Evolutionary conservation across 2,329 filamentous ascomycete genomes (phyloP).

Genomic region (Venturia carpophila): DNA sequence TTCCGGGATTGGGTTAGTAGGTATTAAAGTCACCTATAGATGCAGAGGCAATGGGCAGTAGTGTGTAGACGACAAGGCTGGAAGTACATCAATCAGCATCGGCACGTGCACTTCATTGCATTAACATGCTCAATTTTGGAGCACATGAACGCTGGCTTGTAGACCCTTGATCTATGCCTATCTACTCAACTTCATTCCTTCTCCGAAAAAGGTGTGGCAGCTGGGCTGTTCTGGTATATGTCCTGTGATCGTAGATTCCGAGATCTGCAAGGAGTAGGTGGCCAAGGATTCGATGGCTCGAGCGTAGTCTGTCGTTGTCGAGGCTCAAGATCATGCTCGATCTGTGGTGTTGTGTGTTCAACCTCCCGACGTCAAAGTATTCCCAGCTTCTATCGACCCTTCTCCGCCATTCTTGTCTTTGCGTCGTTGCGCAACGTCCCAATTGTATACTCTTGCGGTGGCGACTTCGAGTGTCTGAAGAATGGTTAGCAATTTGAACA

Average conservation of each 20-base stretch:
- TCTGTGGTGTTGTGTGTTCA: background rate
- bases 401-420: constrained; percentile 66
- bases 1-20: background rate
- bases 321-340: background rate
- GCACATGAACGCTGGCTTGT: background rate
- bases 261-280: background rate
- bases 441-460: constrained; percentile 96
- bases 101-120: background rate
- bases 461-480: constrained; percentile 91
- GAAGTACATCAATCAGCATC: background rate
- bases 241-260: background rate
- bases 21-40: too few relatives aligned
- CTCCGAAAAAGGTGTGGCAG: background rate
- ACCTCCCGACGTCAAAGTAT: constrained; percentile 2
- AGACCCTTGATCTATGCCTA: background rate
- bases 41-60: background rate
- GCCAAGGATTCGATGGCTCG: background rate
- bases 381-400: background rate
- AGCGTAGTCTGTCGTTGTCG: background rate
- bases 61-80: background rate
- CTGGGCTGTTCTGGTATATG: background rate
- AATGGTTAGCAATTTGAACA: background rate
- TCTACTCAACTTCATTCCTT: background rate
- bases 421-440: constrained; percentile 92
- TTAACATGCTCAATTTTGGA: background rate